Evolutionary conservation across 2,329 filamentous ascomycete species (phyloP).

Genomic region (Didymellaceae sp.): DNA sequence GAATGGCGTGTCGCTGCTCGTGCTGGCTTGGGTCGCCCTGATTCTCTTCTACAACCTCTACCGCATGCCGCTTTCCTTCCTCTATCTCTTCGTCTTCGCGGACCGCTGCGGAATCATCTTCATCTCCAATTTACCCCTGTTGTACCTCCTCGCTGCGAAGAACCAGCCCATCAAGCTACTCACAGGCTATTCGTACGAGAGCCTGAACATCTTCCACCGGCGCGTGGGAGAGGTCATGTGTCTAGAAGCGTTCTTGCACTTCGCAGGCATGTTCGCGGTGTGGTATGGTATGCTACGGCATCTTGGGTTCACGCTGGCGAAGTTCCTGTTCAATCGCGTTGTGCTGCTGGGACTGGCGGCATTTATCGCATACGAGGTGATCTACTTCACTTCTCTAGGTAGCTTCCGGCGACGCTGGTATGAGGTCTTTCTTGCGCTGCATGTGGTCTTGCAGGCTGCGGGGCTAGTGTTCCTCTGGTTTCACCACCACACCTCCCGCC

Average conservation of each 20-base stretch:
- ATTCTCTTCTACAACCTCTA: slow-evolving; percentile 67
- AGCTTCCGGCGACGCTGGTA: slow-evolving; percentile 67
- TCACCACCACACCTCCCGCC: slow-evolving; percentile 61
- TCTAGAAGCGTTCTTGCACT: slow-evolving; percentile 64
- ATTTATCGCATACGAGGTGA: slow-evolving; percentile 64
- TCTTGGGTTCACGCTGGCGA: slow-evolving; percentile 56
- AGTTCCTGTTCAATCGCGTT: slow-evolving; percentile 60
- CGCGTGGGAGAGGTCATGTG: slow-evolving; percentile 68
- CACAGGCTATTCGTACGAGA: slow-evolving; percentile 70
- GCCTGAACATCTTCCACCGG: slow-evolving; percentile 70
- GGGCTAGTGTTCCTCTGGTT: slow-evolving; percentile 65
- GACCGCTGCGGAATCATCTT: slow-evolving; percentile 64
- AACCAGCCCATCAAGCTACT: slow-evolving; percentile 68
- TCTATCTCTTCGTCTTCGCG: slow-evolving; percentile 63
- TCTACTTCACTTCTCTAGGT: slow-evolving; percentile 67
- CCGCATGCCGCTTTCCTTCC: slow-evolving; percentile 55
- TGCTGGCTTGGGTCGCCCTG: slow-evolving; percentile 59
- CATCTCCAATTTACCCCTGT: slow-evolving; percentile 58
- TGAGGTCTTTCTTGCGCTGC: slow-evolving; percentile 66
- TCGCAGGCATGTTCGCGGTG: slow-evolving; percentile 59
- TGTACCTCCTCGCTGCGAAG: slow-evolving; percentile 71
- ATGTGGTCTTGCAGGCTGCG: slow-evolving; percentile 63
- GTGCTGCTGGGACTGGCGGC: slow-evolving; percentile 63
- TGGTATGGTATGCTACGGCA: slow-evolving; percentile 62
- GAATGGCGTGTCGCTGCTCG: slow-evolving; percentile 62